Conservation (phyloP, 1,139 yeast species). For the Eremothecium sinecaudum region DNA sequence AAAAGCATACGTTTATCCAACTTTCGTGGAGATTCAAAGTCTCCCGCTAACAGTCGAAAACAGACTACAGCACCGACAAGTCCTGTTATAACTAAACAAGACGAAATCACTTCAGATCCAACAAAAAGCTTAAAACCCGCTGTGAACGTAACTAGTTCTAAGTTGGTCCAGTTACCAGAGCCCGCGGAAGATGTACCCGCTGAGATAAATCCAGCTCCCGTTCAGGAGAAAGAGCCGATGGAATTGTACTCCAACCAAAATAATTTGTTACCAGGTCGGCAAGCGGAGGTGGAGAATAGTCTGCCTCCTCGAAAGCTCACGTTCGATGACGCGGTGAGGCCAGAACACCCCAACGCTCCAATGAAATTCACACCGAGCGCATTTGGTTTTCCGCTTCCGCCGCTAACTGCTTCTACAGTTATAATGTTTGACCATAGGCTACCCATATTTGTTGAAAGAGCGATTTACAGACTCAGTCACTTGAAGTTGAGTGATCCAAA, state of each 20-base stretch:
- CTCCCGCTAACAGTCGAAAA: neutral
- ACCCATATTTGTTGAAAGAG: constrained; percentile 92
- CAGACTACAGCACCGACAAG: neutral
- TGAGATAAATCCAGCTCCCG: no score
- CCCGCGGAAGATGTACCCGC: no score
- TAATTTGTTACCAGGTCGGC: neutral
- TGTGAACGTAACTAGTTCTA: constrained; percentile 22
- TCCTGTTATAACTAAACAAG: neutral
- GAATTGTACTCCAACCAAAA: no score
- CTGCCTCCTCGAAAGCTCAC: constrained; percentile 30
- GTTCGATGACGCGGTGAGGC: constrained; percentile 28
- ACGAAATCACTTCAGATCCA: neutral
- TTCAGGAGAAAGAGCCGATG: no score
- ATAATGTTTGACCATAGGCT: constrained; percentile 77
- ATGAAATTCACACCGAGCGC: constrained; percentile 72
- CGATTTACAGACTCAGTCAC: constrained; percentile 86
- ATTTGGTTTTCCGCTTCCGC: constrained; percentile 78
- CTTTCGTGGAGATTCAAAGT: neutral
- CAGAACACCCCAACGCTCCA: constrained; percentile 52
- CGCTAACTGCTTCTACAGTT: constrained; percentile 62
- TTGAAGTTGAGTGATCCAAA: constrained; percentile 89
- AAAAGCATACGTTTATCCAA: no score
- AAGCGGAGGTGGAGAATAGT: constrained; percentile 7
- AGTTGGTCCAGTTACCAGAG: no score
- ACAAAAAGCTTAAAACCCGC: constrained; percentile 22